These are phyloP conservation scores for Lactuca saligna DNA, from an alignment of 129 eudicot genomes.

Conservation along the genomic window DNA sequence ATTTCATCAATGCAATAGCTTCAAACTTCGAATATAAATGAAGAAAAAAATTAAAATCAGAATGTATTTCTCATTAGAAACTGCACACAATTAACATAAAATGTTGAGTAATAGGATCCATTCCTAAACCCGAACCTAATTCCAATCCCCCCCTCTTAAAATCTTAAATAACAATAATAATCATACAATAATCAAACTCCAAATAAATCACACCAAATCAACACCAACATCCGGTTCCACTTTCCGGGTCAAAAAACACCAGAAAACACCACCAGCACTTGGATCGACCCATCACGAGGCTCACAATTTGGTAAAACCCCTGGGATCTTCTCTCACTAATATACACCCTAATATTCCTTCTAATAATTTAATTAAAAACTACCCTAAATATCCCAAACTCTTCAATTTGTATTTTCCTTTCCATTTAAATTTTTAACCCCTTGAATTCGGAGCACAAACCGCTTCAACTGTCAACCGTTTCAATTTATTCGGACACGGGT, in stretches of 20 bases:
- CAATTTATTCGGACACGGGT: conserved; percentile 61
- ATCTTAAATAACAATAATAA: background rate
- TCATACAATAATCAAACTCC: conserved; percentile 37
- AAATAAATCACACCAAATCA: conserved; percentile 40
- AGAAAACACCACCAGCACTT: conserved; percentile 35
- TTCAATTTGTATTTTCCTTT: conserved; percentile 30
- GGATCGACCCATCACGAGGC: conserved; percentile 40
- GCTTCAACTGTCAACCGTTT: conserved; percentile 62
- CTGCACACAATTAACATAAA: conserved; percentile 45
- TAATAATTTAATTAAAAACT: conserved; percentile 25
- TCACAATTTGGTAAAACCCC: conserved; percentile 41
- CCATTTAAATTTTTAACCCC: conserved; percentile 23
- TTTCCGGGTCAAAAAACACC: conserved; percentile 51
- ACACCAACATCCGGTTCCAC: conserved; percentile 36
- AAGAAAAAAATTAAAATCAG: background rate
- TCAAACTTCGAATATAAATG: background rate
- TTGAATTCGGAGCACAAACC: conserved; percentile 36
- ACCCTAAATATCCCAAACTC: conserved; percentile 34
- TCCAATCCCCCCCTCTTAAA: conserved; percentile 19
- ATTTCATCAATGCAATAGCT: background rate
- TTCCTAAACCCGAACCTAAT: conserved; percentile 51
- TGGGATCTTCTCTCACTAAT: conserved; percentile 40
- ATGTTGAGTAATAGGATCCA: conserved; percentile 59
- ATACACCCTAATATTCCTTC: conserved; percentile 31
- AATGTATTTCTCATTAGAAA: conserved; percentile 18